Conservation (phyloP, 805 yeast species). For the Yueomyces sinensis region DNA sequence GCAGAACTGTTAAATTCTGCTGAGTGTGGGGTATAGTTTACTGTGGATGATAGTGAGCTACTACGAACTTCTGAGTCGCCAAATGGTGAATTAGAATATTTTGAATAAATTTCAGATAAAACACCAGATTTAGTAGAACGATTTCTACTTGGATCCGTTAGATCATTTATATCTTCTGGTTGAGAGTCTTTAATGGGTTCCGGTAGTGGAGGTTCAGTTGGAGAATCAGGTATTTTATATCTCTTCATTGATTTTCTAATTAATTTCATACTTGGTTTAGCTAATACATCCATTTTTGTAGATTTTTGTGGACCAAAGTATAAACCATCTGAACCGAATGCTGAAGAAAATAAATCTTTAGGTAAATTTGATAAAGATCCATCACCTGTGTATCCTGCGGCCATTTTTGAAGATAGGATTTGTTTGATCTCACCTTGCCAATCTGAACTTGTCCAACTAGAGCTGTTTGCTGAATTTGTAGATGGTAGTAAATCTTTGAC, state of each 20-base stretch:
- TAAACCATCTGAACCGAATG: slow-evolving; percentile 25
- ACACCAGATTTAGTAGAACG: slow-evolving; percentile 1
- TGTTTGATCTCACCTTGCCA: slow-evolving; percentile 50
- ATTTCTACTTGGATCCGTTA: not conserved
- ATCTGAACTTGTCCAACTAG: slow-evolving; percentile 42
- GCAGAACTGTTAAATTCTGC: not conserved
- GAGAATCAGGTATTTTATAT: not conserved
- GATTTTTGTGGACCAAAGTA: slow-evolving; percentile 4
- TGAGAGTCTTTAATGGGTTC: not conserved
- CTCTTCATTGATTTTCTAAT: not conserved
- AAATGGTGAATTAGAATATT: slow-evolving; percentile 9
- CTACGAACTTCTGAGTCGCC: not conserved
- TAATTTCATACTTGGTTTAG: slow-evolving; percentile 30
- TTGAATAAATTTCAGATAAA: slow-evolving; percentile 11
- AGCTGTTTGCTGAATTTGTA: slow-evolving; percentile 22
- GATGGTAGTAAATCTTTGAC: slow-evolving; percentile 43
- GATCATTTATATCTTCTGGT: not conserved
- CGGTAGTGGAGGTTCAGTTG: no score
- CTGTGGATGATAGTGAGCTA: not conserved
- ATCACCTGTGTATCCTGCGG: slow-evolving; percentile 60
- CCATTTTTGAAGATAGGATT: slow-evolving; percentile 38
- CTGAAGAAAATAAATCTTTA: slow-evolving; percentile 46
- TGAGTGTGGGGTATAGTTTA: not conserved
- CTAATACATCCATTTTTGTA: slow-evolving; percentile 39
- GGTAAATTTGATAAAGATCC: slow-evolving; percentile 53